Base-by-base conservation (phyloP, 2,329 filamentous ascomycete species). In the Cryphonectria nitschkei region DNA sequence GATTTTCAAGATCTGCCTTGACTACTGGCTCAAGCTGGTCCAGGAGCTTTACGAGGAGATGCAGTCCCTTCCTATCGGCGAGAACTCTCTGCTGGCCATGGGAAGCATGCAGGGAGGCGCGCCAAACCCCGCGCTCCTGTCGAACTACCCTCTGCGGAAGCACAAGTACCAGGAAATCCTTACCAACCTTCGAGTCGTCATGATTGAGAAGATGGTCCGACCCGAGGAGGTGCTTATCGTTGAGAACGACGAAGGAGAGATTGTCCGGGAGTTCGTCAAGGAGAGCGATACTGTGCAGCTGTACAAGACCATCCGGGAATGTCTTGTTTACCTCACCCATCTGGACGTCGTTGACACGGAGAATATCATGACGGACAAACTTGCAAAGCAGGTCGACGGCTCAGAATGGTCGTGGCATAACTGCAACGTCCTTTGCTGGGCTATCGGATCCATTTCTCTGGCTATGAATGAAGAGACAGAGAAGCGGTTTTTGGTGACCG, bases 391-490 rank as follows among this genome's bases (percentile, higher is more conserved):
- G 82, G 96, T 99, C 16, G 96, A 99, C 79, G 94, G 94, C 32
- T 88, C 89, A 2, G 97, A 99, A 82, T 99, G 96, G 96, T 99
- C 97, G 8, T 99, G 96, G 96, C 93, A 95, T 74, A 99, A 99
- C 84, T 99, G 96, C 89, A 99, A 99, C 83, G 98, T 97, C 7
- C 89, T 99, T 65, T 99, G 96, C 86, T 99, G 96, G 96, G 96
- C 96, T 41, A 99, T 99, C 76, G 96, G 96, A 56, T 99, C 96
- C 14, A 99, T 99, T 76, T 99, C 97, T 1, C 89, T 97, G 70
- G 96, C 96, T 67, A 99, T 99, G 96, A 99, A 98, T 79, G 96
- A 99, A 79, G 96, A 99, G 81, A 99, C 96, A 0, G 96, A 99
- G 82, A 99, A 99, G 85, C 90, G 96, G 14, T 99, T 99, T 86